phyloP scores from a whole-genome alignment of 306 rosid genomes.

The Casuarina cunninghamiana region DNA sequence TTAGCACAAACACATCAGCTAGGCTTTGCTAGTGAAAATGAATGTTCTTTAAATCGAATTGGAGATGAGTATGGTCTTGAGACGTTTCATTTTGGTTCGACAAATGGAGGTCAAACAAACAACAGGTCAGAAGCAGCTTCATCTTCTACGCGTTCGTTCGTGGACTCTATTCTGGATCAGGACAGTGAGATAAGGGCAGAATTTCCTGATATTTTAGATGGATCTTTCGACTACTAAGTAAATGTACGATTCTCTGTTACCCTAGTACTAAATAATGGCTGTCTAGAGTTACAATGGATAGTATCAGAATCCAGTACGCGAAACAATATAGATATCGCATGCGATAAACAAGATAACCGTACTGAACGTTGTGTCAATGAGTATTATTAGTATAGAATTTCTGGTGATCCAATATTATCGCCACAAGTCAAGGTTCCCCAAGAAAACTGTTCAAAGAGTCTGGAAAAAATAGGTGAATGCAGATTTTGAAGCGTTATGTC shows the following conservation, averaged over 20 bases:
- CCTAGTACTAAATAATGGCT: neutral
- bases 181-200: constrained; percentile 69
- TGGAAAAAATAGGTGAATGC: neutral
- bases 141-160: constrained; percentile 56
- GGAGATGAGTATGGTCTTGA: constrained; percentile 25
- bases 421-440: neutral
- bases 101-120: constrained; percentile 29
- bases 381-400: neutral
- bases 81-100: constrained; percentile 31
- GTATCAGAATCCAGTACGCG: neutral
- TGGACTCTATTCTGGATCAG: constrained; percentile 70
- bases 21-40: constrained; percentile 22
- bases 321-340: neutral
- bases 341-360: neutral
- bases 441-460: no score
- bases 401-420: neutral
- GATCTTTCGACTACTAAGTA: constrained; percentile 53
- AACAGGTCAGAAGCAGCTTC: constrained; percentile 38
- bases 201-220: constrained; percentile 75
- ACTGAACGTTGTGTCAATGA: neutral
- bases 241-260: neutral
- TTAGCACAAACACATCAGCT: constrained; percentile 26
- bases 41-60: constrained; percentile 15
- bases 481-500: constrained; percentile 9
- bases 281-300: neutral